A percentile compares a stretch with the other conserved stretches of the same genome.
These are phyloP conservation scores for Ophiocordyceps camponoti-leonardi DNA, from an alignment of 2,329 filamentous ascomycete species.

Conservation along the genomic window DNA sequence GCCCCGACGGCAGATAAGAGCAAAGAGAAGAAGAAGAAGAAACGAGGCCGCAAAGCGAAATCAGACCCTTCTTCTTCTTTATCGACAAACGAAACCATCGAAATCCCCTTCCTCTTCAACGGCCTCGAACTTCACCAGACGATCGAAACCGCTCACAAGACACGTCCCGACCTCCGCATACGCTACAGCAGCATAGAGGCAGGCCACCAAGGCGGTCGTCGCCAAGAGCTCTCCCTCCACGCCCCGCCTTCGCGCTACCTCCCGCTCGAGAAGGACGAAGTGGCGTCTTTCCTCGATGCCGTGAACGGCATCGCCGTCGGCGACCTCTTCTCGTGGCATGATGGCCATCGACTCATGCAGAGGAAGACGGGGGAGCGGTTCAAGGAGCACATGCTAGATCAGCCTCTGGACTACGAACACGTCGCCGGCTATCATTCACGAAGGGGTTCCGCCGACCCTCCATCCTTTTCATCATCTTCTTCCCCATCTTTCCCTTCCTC, in stretches of 20 bases:
- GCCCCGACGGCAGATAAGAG: not conserved
- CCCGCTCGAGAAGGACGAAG: too few species aligned
- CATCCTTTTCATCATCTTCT: not conserved
- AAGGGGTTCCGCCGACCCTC: not conserved
- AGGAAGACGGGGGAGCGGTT: conserved; percentile 10
- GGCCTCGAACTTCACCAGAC: conserved; percentile 34
- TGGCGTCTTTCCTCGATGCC: conserved; percentile 9
- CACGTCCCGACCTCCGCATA: conserved; percentile 26
- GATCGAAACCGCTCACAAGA: conserved; percentile 15
- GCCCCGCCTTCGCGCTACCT: not conserved
- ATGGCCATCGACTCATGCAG: conserved; percentile 12
- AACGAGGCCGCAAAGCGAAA: not conserved
- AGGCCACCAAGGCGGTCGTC: conserved; percentile 30
- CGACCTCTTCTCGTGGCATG: conserved; percentile 16
- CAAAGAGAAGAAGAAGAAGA: not conserved
- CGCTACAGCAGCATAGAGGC: conserved; percentile 34
- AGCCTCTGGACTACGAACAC: conserved; percentile 5
- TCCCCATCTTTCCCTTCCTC: not conserved
- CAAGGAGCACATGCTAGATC: conserved; percentile 10
- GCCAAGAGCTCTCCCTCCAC: conserved; percentile 29
- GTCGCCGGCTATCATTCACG: not conserved
- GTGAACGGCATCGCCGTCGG: conserved; percentile 14
- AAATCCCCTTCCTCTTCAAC: conserved; percentile 22
- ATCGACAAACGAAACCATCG: not conserved
- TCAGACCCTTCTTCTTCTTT: not conserved